These are phyloP conservation scores for Biscogniauxia mediterranea DNA, from an alignment of 2,329 filamentous ascomycete species.

Conservation along the genomic window DNA sequence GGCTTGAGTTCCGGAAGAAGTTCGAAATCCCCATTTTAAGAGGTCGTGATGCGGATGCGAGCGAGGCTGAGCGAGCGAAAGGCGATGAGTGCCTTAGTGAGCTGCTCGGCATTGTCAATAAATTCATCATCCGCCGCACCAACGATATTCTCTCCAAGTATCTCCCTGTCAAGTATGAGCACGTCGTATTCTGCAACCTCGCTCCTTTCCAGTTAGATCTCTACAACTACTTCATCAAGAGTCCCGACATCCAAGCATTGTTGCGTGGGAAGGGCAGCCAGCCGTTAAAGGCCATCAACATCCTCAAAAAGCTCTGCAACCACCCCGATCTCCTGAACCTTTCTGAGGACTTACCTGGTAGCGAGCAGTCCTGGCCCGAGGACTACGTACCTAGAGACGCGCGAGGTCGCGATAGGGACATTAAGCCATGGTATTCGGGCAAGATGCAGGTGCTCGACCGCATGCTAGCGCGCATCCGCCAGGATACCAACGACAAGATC, in stretches of 20 bases:
- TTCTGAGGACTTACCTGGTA: slow-evolving; percentile 79
- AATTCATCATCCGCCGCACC: slow-evolving; percentile 95
- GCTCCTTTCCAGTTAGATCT: slow-evolving; percentile 89
- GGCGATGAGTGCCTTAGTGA: slow-evolving; percentile 83
- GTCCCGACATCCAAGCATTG: slow-evolving; percentile 88
- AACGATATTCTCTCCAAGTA: slow-evolving; percentile 99
- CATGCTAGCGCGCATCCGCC: slow-evolving; percentile 92
- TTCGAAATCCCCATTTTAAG: slow-evolving; percentile 91
- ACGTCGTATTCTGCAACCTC: slow-evolving; percentile 96
- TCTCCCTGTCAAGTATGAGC: slow-evolving; percentile 95
- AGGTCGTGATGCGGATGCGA: slow-evolving; percentile 86
- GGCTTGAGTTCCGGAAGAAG: slow-evolving; percentile 87
- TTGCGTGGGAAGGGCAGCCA: slow-evolving; percentile 93
- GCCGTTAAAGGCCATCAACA: slow-evolving; percentile 91
- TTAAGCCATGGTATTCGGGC: slow-evolving; percentile 94
- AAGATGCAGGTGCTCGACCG: slow-evolving; percentile 98
- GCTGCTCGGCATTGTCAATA: slow-evolving; percentile 84
- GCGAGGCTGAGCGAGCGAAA: slow-evolving; percentile 75
- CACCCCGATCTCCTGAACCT: slow-evolving; percentile 91
- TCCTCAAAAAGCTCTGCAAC: slow-evolving; percentile 98
- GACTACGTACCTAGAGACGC: slow-evolving; percentile 87
- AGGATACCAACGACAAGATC: slow-evolving; percentile 98
- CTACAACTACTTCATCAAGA: slow-evolving; percentile 97
- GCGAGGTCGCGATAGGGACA: slow-evolving; percentile 83
- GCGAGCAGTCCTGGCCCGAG: slow-evolving; percentile 75